Evolutionary conservation across 2,329 filamentous ascomycete genomes (phyloP), one percentile per base, ranked within the genome.

Genomic region (Alternaria solani): DNA sequence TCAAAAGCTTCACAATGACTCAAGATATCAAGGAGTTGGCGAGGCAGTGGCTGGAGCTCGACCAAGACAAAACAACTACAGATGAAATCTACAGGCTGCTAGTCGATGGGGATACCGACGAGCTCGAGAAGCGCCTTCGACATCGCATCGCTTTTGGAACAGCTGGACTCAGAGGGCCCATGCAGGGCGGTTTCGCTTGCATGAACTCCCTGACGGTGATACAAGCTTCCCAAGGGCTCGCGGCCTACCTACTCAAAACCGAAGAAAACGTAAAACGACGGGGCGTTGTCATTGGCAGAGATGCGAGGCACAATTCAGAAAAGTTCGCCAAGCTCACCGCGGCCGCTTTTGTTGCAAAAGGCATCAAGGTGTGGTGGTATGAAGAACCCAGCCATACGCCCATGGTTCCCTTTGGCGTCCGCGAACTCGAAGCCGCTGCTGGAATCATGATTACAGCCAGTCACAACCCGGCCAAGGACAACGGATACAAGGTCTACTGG

Each of bases 401-500:
- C 2, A 78, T 88, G 51, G 87, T 90, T 7, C 86, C 88, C 1
- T 90, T 88, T 71, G 84, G 84, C 3, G 84, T 90, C 32, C 80
- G 79, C 7, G 75, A 83, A 55, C 79, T 86, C 55, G 75, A 79
- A 38, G 86, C 87, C 32, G 83, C 81, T 4, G 87, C 86, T 43
- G 88, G 88, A 20, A 80, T 90, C 30, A 89, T 90, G 87, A 83
- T 90, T 38, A 90, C 88, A 14, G 88, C 88, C 32, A 88, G 86
- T 68, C 87, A 89, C 74, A 89, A 90, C 66, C 87, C 87, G 14
- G 84, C 86, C 46, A 80, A 84, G 66, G 87, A 89, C 71, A 89
- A 89, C 70, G 88, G 88, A 20, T 89, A 89, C 77, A 90, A 90
- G 77, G 88, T 90, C 8, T 90, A 89, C 77, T 88, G 86, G 80